A percentile compares a stretch with the other conserved stretches of the same genome.
These are phyloP conservation scores for Leishmania turanica DNA, from an alignment of 208 protist species.

Conservation along the genomic window DNA sequence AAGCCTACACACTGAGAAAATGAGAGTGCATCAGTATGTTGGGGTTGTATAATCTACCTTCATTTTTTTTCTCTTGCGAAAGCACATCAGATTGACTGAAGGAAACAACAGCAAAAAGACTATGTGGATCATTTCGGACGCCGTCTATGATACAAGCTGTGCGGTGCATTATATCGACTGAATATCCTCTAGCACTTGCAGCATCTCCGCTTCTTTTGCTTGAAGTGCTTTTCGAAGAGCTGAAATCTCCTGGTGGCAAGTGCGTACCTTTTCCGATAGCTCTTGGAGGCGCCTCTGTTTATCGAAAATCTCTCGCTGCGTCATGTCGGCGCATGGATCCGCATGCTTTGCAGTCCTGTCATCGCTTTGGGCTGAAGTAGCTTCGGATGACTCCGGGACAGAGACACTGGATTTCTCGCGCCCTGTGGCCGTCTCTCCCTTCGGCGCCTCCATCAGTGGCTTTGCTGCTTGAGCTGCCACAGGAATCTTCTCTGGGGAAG, in stretches of 20 bases:
- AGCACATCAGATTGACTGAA: background rate
- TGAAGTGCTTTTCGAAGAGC: constrained; percentile 35
- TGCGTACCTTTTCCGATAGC: constrained; percentile 20
- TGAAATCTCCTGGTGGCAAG: constrained; percentile 26
- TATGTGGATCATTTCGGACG: background rate
- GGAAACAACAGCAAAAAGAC: background rate
- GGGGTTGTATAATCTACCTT: background rate
- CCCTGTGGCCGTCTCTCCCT: background rate
- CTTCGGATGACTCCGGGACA: background rate
- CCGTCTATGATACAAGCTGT: background rate
- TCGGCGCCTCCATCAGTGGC: background rate
- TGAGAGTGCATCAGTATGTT: background rate
- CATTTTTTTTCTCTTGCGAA: background rate
- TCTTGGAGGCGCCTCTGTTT: background rate
- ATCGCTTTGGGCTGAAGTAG: no score
- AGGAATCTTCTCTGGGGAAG: background rate
- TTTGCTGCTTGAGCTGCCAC: background rate
- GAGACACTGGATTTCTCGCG: no score
- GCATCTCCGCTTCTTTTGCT: constrained; percentile 49
- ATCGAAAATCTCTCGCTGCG: constrained; percentile 9
- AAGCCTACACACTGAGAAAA: background rate
- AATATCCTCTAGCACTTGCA: constrained; percentile 43
- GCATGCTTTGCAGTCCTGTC: background rate
- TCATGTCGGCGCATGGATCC: constrained; percentile 14
- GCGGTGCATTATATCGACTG: constrained; percentile 9